These are phyloP conservation scores for Teunomyces stri DNA, from an alignment of 805 yeast genomes.

Conservation along the genomic window DNA sequence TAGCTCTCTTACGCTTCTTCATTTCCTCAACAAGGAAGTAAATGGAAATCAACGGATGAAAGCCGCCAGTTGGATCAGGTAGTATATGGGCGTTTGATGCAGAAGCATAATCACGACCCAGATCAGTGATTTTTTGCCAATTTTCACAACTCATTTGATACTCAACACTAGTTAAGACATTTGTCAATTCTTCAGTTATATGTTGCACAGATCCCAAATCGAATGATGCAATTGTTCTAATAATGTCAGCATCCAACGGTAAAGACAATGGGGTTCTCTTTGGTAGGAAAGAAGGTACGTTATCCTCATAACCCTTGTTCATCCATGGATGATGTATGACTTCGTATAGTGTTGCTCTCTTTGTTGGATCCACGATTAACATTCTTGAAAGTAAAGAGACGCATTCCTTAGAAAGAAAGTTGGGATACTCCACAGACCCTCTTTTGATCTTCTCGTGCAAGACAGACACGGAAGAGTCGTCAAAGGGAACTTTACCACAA, in stretches of 20 bases:
- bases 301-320: conserved; percentile 78
- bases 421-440: conserved; percentile 91
- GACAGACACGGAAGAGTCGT: conserved; percentile 88
- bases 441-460: conserved; percentile 91
- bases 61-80: conserved; percentile 81
- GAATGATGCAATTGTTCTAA: conserved; percentile 71
- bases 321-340: conserved; percentile 93
- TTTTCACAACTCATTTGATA: conserved; percentile 61
- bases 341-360: conserved; percentile 76
- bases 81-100: conserved; percentile 34
- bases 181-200: conserved; percentile 53
- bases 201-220: conserved; percentile 74
- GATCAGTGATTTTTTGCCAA: conserved; percentile 54
- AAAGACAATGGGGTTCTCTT: conserved; percentile 67
- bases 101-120: conserved; percentile 35
- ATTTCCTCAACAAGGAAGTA: conserved; percentile 86
- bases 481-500: conserved; percentile 98
- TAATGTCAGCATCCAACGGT: conserved; percentile 66
- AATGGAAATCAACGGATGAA: conserved; percentile 84
- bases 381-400: conserved; percentile 76
- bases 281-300: conserved; percentile 72
- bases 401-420: conserved; percentile 75
- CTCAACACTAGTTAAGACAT: conserved; percentile 58
- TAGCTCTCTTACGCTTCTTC: conserved; percentile 64
- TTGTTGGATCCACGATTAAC: conserved; percentile 86